These are phyloP conservation scores for Neurospora tetraspora DNA, from an alignment of 495 filamentous ascomycete genomes.

Conservation along the genomic window DNA sequence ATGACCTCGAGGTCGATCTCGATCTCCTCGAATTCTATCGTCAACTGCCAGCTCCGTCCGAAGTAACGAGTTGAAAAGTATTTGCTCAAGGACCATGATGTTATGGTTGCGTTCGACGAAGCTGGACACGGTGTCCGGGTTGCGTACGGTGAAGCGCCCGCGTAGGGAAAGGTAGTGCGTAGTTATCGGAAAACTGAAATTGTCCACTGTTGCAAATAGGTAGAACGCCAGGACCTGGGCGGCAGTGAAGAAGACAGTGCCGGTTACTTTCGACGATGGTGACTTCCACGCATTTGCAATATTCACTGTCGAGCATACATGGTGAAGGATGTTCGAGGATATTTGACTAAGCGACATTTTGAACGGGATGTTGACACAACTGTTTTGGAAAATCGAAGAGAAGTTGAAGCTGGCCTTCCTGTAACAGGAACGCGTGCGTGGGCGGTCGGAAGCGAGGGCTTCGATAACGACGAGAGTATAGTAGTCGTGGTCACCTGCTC, in stretches of 20 bases:
- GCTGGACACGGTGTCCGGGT: not conserved
- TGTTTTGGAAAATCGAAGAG: not conserved
- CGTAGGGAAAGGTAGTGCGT: not conserved
- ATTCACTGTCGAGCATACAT: not conserved
- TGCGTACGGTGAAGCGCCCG: not conserved
- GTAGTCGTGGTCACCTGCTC: not conserved
- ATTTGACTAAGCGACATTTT: not conserved
- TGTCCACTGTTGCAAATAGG: not conserved
- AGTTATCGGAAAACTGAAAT: not conserved
- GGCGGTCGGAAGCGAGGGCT: not conserved
- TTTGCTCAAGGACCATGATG: not conserved
- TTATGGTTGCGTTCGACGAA: not conserved
- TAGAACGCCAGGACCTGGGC: not conserved
- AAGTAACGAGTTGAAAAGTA: not conserved
- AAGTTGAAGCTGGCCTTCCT: not conserved
- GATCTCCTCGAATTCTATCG: not conserved
- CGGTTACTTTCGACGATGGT: not conserved
- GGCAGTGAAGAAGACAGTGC: not conserved
- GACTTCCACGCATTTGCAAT: not conserved
- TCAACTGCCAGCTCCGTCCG: not conserved
- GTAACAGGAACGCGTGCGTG: not conserved
- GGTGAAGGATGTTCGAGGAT: not conserved
- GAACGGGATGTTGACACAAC: not conserved
- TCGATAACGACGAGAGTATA: not conserved
- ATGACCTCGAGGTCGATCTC: not conserved